Evolutionary conservation across 768 basidiomycete species (phyloP), one percentile per base, ranked within the genome.

Genomic region (Mycena olivaceomarginata): DNA sequence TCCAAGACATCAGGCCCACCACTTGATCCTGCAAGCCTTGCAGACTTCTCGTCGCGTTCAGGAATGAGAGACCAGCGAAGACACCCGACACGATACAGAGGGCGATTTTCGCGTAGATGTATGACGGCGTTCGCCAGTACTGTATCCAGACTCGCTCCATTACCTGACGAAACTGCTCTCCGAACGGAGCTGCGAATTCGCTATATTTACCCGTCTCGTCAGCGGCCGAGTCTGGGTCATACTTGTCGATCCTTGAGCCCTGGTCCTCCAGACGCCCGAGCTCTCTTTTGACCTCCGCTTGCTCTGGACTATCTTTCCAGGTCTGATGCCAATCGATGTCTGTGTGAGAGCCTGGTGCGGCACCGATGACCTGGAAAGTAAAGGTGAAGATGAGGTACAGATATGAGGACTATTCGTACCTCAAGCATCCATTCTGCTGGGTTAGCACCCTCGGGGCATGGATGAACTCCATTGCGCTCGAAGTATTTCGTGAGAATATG

Each of bases 401-500:
- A 31, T 31, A 31, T 31, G 31, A 31, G 31, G 31, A 31, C 31
- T 31, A 31, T 31, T 31, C 31, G 31, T 31, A 31, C 88, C 43
- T 86, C 83, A 53, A 90, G 83, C 83, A 84, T 84, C 83, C 85
- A 89, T 80, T 91, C 90, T 22, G 90, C 89, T 3, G 93, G 93
- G 79, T 95, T 95, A 79, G 89, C 93, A 12, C 89, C 86, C 7
- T 85, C 80, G 0, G 87, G 87, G 72, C 94, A 94, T 9, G 79
- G 77, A 6, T 87, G 83, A 2, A 89, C 91, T 22, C 93, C 93
- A 66, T 91, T 89, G 5, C 82, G 79, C 82, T 93, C 91, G 76
- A 95, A 93, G 84, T 95, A 95, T 16, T 85, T 82, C 69, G 92
- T 87, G 56, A 94, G 81, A 0, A 89, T 89, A 53, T 83, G 75